Base-by-base conservation (phyloP, 495 filamentous ascomycete species). In the Xylaria cubensis region DNA sequence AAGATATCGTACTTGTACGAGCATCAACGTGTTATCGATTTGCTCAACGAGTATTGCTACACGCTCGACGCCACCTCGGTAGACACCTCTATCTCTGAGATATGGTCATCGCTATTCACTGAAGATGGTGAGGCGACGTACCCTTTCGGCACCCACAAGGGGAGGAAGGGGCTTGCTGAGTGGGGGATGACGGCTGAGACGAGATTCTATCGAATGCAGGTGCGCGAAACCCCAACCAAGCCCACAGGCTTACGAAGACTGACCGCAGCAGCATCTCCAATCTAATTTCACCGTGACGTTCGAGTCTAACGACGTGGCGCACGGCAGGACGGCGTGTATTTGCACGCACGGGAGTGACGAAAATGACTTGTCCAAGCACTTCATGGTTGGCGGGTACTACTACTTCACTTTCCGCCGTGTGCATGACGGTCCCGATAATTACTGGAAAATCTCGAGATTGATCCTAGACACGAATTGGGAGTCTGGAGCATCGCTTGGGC, bases 361-460 rank as follows among this genome's bases (percentile, higher is more conserved):
- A 24, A 15, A 29, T 26, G 51, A 55, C 51, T 55, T 55, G 10
- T 55, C 51, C 4, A 55, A 55, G 51, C 51, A 55, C 51, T 55
- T 55, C 51, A 55, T 55, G 51, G 51, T 55, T 55, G 51, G 51
- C 51, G 51, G 51, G 3, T 55, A 55, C 51, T 55, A 55, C 24
- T 55, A 55, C 24, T 55, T 55, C 24, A 55, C 51, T 17, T 55
- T 55, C 24, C 51, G 51, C 24, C 51, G 51, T 55, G 24, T 55
- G 24, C 51, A 55, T 6, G 24, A 55, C 24, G 51, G 24, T 5
- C 2, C 10, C 5, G 24, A 55, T 29, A 29, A 29, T 24, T 55
- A 55, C 51, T 55, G 51, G 51, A 55, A 55, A 24, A 55, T 55
- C 13, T 55, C 51, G 24, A 55, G 51, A 55, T 55, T 55, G 10